A percentile compares a stretch with the other conserved stretches of the same genome.
phyloP scores from a whole-genome alignment of 441 rosid species.

The Macaranga tanarius region DNA sequence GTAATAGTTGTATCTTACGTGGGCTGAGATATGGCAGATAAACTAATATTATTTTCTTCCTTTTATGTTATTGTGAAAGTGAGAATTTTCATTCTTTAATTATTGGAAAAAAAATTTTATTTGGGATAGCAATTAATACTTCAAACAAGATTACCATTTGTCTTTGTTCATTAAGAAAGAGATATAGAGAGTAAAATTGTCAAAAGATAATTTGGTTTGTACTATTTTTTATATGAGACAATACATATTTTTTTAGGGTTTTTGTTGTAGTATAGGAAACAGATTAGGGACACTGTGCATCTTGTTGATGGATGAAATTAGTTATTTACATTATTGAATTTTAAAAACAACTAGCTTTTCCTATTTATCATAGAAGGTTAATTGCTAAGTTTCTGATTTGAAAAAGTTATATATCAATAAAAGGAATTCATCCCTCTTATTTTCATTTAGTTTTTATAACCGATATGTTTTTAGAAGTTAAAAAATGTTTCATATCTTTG shows the following conservation, averaged over 20 bases:
- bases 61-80: too few relatives aligned
- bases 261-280: background rate
- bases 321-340: constrained; percentile 6
- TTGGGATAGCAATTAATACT: too few relatives aligned
- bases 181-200: too few relatives aligned
- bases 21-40: too few relatives aligned
- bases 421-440: background rate
- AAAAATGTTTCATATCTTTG: too few relatives aligned
- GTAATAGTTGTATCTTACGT: too few relatives aligned
- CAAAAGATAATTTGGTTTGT: too few relatives aligned
- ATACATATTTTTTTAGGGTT: background rate
- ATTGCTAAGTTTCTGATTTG: background rate
- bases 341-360: background rate
- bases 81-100: too few relatives aligned
- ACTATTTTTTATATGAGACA: background rate
- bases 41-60: too few relatives aligned
- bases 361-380: background rate
- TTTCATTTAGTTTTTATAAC: background rate
- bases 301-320: background rate
- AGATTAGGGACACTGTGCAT: background rate
- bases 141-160: too few relatives aligned
- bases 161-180: too few relatives aligned
- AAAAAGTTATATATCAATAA: background rate
- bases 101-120: too few relatives aligned
- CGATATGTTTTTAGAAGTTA: background rate